Evolutionary conservation across 805 yeast species (phyloP), one percentile per base, ranked within the genome.

Genomic region (Hanseniaspora mollemarum): DNA sequence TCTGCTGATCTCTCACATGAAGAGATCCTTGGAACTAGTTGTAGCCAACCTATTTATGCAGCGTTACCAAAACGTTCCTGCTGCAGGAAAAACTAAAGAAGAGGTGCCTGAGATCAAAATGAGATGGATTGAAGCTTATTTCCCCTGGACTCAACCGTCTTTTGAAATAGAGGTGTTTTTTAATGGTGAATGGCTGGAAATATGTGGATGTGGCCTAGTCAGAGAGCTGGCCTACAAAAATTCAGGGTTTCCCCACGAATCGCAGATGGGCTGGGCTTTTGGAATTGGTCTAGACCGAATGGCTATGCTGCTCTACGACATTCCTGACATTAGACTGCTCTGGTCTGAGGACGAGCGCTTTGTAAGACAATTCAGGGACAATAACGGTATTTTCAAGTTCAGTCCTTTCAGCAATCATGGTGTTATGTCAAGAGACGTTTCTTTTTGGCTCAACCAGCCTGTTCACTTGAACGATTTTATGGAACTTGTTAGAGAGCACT

Each of bases 91-190:
- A 53, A 64, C 15, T 54, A 58, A 37, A 58, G 63, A 46, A 56
- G 62, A 59, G 52, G 56, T 46, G 15, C 75, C 75, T 46, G 95
- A 95, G 6, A 71, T 92, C 54, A 81, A 77, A 60, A 84, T 88
- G 18, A 74, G 97, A 58, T 92, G 98, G 98, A 83, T 87, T 31
- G 94, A 86, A 60, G 94, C 92, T 0, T 86, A 80, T 60, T 92
- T 92, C 70, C 98, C 98, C 3, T 92, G 97, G 96, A 92, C 98
- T 2, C 79, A 95, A 1, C 98, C 98, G 3, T 84, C 95, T 39
- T 92, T 95, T 94, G 96, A 92, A 61, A 87, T 94, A 57, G 98
- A 92, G 67, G 95, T 92, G 4, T 87, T 94, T 88, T 92, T 97
- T 96, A 85, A 87, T 62, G 94, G 92, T 48, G 94, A 88, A 58